These are phyloP conservation scores for Turnera subulata DNA, from an alignment of 345 rosid species.

Conservation along the genomic window DNA sequence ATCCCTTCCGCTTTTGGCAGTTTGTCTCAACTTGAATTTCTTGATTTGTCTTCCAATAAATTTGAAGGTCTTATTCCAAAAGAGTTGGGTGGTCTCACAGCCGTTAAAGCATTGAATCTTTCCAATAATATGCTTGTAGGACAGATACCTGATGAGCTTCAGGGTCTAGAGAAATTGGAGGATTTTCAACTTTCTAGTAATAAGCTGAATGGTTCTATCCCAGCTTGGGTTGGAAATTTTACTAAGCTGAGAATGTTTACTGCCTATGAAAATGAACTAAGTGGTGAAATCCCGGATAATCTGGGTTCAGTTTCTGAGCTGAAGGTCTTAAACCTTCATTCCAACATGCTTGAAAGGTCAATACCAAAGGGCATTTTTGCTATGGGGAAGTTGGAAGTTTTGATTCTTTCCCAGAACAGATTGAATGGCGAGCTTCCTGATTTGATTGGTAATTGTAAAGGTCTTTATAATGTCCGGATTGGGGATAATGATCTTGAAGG, in stretches of 20 bases:
- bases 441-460: slow-evolving; percentile 59
- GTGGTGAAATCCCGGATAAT: slow-evolving; percentile 60
- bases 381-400: slow-evolving; percentile 70
- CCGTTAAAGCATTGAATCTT: slow-evolving; percentile 43
- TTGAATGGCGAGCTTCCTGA: slow-evolving; percentile 69
- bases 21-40: slow-evolving; percentile 39
- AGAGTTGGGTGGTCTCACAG: slow-evolving; percentile 28
- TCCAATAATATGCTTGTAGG: slow-evolving; percentile 51
- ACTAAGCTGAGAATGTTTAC: slow-evolving; percentile 62
- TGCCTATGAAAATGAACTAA: slow-evolving; percentile 71
- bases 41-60: slow-evolving; percentile 50
- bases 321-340: slow-evolving; percentile 79
- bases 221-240: slow-evolving; percentile 76
- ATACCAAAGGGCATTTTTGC: slow-evolving; percentile 73
- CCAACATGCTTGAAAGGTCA: slow-evolving; percentile 72
- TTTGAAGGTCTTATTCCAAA: slow-evolving; percentile 57
- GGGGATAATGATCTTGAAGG: slow-evolving; percentile 85
- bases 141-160: slow-evolving; percentile 43
- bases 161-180: slow-evolving; percentile 43
- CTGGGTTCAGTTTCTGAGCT: slow-evolving; percentile 67
- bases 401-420: slow-evolving; percentile 78
- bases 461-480: slow-evolving; percentile 74
- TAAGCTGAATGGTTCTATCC: slow-evolving; percentile 69
- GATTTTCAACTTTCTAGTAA: slow-evolving; percentile 79
- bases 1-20: slow-evolving; percentile 26